Evolutionary conservation across 805 yeast species (phyloP), one percentile per base, ranked within the genome.

Genomic region (Ogataea wickerhamii): DNA sequence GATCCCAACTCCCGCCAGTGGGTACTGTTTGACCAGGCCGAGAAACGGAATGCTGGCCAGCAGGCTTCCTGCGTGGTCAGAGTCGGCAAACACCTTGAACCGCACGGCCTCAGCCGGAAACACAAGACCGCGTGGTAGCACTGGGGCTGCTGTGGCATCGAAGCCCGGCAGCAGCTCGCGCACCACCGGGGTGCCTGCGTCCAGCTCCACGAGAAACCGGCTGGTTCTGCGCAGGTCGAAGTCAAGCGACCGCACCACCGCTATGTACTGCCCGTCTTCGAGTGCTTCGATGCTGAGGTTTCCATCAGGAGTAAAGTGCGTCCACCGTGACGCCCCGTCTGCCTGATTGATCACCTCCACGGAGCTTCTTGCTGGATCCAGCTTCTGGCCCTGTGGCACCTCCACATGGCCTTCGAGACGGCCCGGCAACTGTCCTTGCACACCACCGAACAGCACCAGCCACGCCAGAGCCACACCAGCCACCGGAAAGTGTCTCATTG

Each of bases 311-410:
- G 29, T 28, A 28, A 53, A 52, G 32, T 52, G 51, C 19, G 29
- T 32, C 5, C 21, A 22, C n/a, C 18, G 19, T 11, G 34, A 28
- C 29, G n/a, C 29, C 8, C 12, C 13, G 5, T 13, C 21, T 13
- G 21, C 14, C 7, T 16, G 21, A 14, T 23, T 19, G 11, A 33
- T 11, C n/a, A 50, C 7, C 11, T 18, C 3, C 6, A 52, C 21
- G 4, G 30, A 36, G 13, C 47, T 14, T 28, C 57, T 40, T 13
- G 55, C 37, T 10, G 58, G 58, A 30, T 52, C 57, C 13, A 47
- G 32, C 20, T 43, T 22, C 12, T 34, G 40, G 13, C 21, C 18
- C 11, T 34, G 41, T n/a, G 41, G 32, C 22, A 38, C 24, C 25
- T 32, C 32, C 26, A n/a, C n/a, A n/a, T n/a, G n/a, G n/a, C n/a